Percentiles rank a stretch among this genome's conserved stretches.
These are phyloP conservation scores for Melanopsichium pennsylvanicum DNA, from an alignment of 1,284 basidiomycete species.

Conservation along the genomic window DNA sequence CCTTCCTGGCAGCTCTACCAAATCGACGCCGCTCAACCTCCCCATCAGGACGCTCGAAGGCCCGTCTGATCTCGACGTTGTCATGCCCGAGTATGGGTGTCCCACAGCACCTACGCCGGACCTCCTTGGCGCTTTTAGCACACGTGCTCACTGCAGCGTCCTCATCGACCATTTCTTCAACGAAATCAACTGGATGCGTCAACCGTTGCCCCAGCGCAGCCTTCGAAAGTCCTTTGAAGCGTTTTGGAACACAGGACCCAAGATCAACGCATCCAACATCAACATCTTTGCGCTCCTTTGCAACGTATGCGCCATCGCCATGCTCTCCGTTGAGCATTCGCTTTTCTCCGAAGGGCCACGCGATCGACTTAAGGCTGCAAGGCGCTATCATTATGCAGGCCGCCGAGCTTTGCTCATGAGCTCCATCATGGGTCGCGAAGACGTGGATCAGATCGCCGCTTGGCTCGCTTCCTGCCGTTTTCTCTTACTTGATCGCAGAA, in stretches of 20 bases:
- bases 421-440: slow-evolving; percentile 50
- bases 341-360: slow-evolving; percentile 29
- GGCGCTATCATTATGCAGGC: slow-evolving; percentile 47
- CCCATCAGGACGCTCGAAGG: slow-evolving; percentile 43
- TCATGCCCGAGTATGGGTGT: slow-evolving; percentile 56
- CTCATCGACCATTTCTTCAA: slow-evolving; percentile 56
- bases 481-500: slow-evolving; percentile 54
- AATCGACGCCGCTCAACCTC: slow-evolving; percentile 31
- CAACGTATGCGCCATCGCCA: slow-evolving; percentile 43
- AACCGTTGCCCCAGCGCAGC: slow-evolving; percentile 45
- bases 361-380: slow-evolving; percentile 38
- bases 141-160: slow-evolving; percentile 31
- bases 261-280: slow-evolving; percentile 50
- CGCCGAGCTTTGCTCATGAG: slow-evolving; percentile 44
- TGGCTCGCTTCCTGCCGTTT: slow-evolving; percentile 52
- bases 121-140: slow-evolving; percentile 45
- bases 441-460: slow-evolving; percentile 53
- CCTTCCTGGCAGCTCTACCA: slow-evolving; percentile 34
- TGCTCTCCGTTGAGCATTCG: slow-evolving; percentile 30
- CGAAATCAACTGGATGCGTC: slow-evolving; percentile 61
- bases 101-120: slow-evolving; percentile 34
- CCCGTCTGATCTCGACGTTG: slow-evolving; percentile 42
- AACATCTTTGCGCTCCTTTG: slow-evolving; percentile 56
- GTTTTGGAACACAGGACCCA: slow-evolving; percentile 50
- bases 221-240: slow-evolving; percentile 38